phyloP scores from a whole-genome alignment of 2,329 filamentous ascomycete genomes.

The Ceratocystis cacaofunesta region DNA sequence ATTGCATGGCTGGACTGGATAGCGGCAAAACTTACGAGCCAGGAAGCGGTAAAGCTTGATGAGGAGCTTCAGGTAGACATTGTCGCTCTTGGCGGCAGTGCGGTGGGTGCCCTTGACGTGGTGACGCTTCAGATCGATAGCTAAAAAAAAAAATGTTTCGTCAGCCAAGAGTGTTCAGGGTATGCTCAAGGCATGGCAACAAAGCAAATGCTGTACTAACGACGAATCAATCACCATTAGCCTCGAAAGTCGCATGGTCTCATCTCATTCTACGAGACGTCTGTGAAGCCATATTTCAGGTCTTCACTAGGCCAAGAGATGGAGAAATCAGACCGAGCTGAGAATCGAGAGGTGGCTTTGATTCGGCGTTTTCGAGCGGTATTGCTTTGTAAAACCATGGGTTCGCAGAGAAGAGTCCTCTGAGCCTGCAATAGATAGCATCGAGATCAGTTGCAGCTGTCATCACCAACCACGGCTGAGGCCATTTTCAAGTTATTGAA shows the following conservation, averaged over 20 bases:
- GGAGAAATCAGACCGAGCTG: background rate
- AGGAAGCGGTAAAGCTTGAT: slow-evolving; percentile 98
- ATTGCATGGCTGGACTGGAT: background rate
- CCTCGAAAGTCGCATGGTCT: slow-evolving; percentile 15
- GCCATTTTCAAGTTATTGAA: slow-evolving; percentile 2
- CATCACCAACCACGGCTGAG: background rate
- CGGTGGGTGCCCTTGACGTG: slow-evolving; percentile 63
- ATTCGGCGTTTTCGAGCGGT: slow-evolving; percentile 9
- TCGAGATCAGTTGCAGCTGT: background rate
- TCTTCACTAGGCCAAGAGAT: background rate
- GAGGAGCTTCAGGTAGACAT: slow-evolving; percentile 92
- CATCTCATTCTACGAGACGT: background rate
- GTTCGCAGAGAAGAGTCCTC: slow-evolving; percentile 15
- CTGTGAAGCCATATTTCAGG: slow-evolving; percentile 12
- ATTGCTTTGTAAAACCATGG: slow-evolving; percentile 14
- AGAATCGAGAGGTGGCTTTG: background rate
- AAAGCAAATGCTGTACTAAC: slow-evolving; percentile 21
- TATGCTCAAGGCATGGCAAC: slow-evolving; percentile 40
- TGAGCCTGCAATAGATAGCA: background rate
- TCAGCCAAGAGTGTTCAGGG: slow-evolving; percentile 24
- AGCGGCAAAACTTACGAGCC: slow-evolving; percentile 54
- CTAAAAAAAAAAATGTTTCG: slow-evolving; percentile 32
- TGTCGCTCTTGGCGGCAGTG: slow-evolving; percentile 94
- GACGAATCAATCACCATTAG: slow-evolving; percentile 17
- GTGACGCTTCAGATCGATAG: slow-evolving; percentile 58